Percentiles rank a stretch among this genome's conserved stretches.
phyloP scores from a whole-genome alignment of 2,329 filamentous ascomycete genomes.

The Aspergillus sp. region DNA sequence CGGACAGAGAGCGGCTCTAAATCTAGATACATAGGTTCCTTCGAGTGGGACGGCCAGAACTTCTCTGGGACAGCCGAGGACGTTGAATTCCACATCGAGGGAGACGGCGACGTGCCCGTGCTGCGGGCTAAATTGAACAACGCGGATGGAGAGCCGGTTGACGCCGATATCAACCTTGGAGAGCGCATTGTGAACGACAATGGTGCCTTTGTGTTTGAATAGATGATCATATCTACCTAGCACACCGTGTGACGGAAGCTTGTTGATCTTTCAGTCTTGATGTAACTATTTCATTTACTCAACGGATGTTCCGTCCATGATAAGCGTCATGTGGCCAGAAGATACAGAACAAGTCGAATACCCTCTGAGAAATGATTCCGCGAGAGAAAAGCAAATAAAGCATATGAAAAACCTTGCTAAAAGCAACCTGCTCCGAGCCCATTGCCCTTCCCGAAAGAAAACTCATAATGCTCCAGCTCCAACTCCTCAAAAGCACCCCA shows the following conservation, averaged over 20 bases:
- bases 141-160: neutral
- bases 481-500: neutral
- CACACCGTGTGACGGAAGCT: neutral
- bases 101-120: slow-evolving; percentile 16
- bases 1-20: neutral
- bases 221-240: neutral
- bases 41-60: slow-evolving; percentile 15
- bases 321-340: neutral
- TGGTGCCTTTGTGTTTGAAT: slow-evolving; percentile 9
- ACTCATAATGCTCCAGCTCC: neutral
- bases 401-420: neutral
- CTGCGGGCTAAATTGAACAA: slow-evolving; percentile 14
- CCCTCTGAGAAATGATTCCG: neutral
- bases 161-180: slow-evolving; percentile 16
- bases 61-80: slow-evolving; percentile 14
- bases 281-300: neutral
- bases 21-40: slow-evolving; percentile 7
- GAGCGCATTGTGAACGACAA: slow-evolving; percentile 17
- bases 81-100: slow-evolving; percentile 16
- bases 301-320: neutral
- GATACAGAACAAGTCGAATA: neutral
- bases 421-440: neutral
- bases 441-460: neutral
- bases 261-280: neutral
- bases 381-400: neutral